phyloP scores from a whole-genome alignment of 2,329 filamentous ascomycete genomes.

The Truncatella angustata region DNA sequence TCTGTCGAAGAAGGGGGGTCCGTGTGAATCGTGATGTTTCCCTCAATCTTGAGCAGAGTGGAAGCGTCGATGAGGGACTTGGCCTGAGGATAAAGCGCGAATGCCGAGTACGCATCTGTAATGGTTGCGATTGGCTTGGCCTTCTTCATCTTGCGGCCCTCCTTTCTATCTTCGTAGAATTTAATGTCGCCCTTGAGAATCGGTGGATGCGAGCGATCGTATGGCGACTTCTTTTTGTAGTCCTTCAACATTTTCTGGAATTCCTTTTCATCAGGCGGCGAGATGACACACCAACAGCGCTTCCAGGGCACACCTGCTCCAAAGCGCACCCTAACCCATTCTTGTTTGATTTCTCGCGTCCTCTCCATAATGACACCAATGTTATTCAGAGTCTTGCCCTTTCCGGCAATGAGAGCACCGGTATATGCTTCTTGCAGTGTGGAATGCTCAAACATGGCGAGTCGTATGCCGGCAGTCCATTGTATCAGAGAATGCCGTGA shows the following conservation, averaged over 20 bases:
- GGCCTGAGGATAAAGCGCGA: constrained; percentile 92
- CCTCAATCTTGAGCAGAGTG: constrained; percentile 90
- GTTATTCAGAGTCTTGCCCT: constrained; percentile 85
- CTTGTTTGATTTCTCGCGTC: constrained; percentile 72
- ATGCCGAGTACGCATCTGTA: constrained; percentile 85
- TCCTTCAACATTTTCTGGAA: constrained; percentile 80
- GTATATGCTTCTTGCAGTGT: constrained; percentile 96
- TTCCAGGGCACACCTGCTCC: constrained; percentile 95
- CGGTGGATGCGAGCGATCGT: constrained; percentile 68
- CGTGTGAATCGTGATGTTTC: constrained; percentile 82
- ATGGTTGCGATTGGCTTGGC: constrained; percentile 86
- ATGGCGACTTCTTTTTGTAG: constrained; percentile 76
- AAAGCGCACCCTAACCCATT: constrained; percentile 94
- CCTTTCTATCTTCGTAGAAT: constrained; percentile 80
- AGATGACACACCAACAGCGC: constrained; percentile 94
- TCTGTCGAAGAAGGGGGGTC: constrained; percentile 75
- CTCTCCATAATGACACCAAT: constrained; percentile 88
- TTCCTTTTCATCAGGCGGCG: constrained; percentile 91
- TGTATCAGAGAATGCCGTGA: constrained; percentile 89
- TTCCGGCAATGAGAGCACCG: constrained; percentile 90
- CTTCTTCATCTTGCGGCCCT: constrained; percentile 87
- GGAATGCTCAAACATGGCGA: constrained; percentile 92
- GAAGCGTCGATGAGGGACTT: constrained; percentile 93
- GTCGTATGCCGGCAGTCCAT: constrained; percentile 92
- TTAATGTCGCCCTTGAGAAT: constrained; percentile 84